Percentiles rank a stretch among this genome's conserved stretches.
These are phyloP conservation scores for Starmerella riodocensis DNA, from an alignment of 805 yeast species.

Conservation along the genomic window DNA sequence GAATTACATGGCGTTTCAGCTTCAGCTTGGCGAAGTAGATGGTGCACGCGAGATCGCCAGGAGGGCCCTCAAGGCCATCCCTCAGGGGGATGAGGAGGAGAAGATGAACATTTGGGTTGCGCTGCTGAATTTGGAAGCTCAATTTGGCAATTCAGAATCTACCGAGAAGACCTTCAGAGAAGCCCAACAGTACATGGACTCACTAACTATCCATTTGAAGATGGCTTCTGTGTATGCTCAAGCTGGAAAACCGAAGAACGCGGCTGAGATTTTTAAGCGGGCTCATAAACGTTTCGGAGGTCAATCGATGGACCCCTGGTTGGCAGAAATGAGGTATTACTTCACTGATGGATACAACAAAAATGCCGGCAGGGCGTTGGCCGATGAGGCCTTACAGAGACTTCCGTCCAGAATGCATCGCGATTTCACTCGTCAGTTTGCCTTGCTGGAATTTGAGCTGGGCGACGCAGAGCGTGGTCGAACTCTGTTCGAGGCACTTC, in stretches of 20 bases:
- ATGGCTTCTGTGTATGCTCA: conserved; percentile 60
- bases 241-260: conserved; percentile 59
- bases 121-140: conserved; percentile 78
- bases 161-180: conserved; percentile 69
- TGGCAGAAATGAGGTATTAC: conserved; percentile 62
- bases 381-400: conserved; percentile 56
- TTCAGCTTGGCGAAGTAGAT: conserved; percentile 85
- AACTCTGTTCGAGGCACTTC: conserved; percentile 81
- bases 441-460: conserved; percentile 61
- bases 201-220: conserved; percentile 66
- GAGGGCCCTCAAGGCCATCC: conserved; percentile 82
- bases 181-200: conserved; percentile 84
- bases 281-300: conserved; percentile 72
- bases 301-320: conserved; percentile 61
- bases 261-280: conserved; percentile 50
- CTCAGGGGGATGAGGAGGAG: conserved; percentile 83
- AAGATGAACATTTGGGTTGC: conserved; percentile 95
- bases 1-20: conserved; percentile 95
- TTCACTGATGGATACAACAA: conserved; percentile 36
- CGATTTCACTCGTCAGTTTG: conserved; percentile 76
- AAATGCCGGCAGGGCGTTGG: conserved; percentile 45
- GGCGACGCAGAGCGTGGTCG: conserved; percentile 94
- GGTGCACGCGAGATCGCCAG: conserved; percentile 88
- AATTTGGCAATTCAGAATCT: conserved; percentile 78
- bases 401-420: conserved; percentile 26